A percentile compares a stretch with the other conserved stretches of the same genome.
These are phyloP conservation scores for Leishmania tarentolae DNA, from an alignment of 208 protist genomes.

Conservation along the genomic window DNA sequence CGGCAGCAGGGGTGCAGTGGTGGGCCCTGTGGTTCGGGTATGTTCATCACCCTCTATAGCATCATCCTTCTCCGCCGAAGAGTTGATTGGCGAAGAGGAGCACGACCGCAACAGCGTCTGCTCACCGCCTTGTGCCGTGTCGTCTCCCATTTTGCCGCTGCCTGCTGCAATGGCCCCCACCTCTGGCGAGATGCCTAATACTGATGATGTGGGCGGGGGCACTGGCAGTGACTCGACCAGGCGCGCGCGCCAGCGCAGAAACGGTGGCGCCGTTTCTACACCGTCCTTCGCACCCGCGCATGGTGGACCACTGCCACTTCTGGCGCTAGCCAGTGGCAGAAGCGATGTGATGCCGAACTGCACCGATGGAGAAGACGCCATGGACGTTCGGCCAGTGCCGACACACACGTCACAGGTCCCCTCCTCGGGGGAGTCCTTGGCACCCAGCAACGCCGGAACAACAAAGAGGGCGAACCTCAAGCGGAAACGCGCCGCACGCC, in stretches of 20 bases:
- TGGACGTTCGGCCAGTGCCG: conserved; percentile 9
- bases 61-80: background rate
- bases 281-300: background rate
- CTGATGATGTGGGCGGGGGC: background rate
- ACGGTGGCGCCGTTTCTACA: background rate
- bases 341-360: conserved; percentile 13
- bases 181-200: background rate
- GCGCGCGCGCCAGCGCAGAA: conserved; percentile 26
- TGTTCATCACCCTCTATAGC: background rate
- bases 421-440: background rate
- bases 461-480: conserved; percentile 13
- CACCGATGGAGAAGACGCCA: conserved; percentile 8
- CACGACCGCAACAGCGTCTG: background rate
- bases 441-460: background rate
- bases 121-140: background rate
- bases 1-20: conserved; percentile 2
- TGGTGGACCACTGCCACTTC: background rate
- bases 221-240: conserved; percentile 11
- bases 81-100: background rate
- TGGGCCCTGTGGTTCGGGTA: background rate
- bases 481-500: conserved; percentile 14
- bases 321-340: background rate
- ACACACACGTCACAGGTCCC: conserved; percentile 8
- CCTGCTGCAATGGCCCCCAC: background rate
- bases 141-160: background rate